Evolutionary conservation across 1,284 basidiomycete species (phyloP).

Genomic region (Dichomitus squalens): DNA sequence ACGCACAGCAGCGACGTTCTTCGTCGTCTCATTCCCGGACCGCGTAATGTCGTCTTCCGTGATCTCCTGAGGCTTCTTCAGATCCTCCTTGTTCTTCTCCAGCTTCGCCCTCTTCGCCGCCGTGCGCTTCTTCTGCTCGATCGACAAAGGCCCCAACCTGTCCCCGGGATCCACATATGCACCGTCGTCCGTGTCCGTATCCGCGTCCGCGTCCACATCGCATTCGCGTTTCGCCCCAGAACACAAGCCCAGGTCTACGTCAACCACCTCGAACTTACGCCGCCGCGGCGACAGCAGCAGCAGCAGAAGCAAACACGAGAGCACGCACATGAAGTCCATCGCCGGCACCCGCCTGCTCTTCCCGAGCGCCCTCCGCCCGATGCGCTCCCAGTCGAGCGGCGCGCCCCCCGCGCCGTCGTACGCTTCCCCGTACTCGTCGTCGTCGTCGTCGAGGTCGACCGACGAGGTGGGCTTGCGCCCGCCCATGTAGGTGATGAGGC

Average conservation of each 20-base stretch:
- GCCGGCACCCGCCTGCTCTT: conserved; percentile 75
- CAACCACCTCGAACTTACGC: neutral
- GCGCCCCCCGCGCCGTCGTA: conserved; percentile 43
- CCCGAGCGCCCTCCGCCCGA: conserved; percentile 73
- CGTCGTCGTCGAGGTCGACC: conserved; percentile 4
- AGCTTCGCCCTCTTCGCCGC: conserved; percentile 63
- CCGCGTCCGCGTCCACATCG: neutral
- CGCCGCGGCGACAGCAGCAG: too few species aligned
- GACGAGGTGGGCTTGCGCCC: conserved; percentile 48
- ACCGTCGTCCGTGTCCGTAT: neutral
- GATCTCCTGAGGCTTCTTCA: conserved; percentile 72
- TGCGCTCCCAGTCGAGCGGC: conserved; percentile 69
- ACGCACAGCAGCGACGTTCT: conserved; percentile 69
- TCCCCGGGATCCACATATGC: neutral
- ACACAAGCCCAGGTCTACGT: neutral
- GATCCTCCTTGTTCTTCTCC: conserved; percentile 72
- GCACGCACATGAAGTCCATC: conserved; percentile 77
- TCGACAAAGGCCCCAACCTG: conserved; percentile 78
- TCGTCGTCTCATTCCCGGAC: conserved; percentile 81
- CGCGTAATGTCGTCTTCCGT: conserved; percentile 76
- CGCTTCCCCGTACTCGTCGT: conserved; percentile 48
- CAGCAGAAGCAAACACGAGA: neutral
- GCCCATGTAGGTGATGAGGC: conserved; percentile 73
- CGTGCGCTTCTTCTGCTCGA: conserved; percentile 74
- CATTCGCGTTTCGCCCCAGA: neutral